Percentiles rank a stretch among this genome's conserved stretches.
phyloP scores from a whole-genome alignment of 73 alveolate genomes.

The Symbiodinium pilosum region DNA sequence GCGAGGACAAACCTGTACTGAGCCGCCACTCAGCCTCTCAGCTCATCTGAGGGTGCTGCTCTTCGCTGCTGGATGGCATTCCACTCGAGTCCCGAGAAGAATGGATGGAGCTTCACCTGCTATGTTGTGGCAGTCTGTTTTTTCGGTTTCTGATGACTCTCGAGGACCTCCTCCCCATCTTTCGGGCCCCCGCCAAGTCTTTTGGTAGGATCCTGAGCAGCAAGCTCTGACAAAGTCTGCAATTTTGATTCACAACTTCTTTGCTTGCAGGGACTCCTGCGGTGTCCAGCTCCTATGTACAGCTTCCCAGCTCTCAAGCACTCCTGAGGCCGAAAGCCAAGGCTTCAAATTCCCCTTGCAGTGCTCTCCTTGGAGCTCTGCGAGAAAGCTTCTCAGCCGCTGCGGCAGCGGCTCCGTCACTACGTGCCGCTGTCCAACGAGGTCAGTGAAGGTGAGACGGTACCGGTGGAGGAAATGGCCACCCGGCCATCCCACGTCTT shows the following conservation, averaged over 20 bases:
- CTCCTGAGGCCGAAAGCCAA: conserved; percentile 14
- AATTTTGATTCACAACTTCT: neutral
- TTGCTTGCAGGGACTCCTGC: neutral
- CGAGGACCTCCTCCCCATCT: conserved; percentile 73
- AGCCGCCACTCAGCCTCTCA: neutral
- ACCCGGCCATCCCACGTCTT: neutral
- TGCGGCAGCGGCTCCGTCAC: conserved; percentile 22
- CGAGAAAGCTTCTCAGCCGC: neutral
- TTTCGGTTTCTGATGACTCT: neutral
- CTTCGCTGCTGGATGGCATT: conserved; percentile 94
- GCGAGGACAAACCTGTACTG: neutral
- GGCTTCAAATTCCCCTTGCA: conserved; percentile 35
- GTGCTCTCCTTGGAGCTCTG: neutral
- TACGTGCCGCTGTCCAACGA: neutral
- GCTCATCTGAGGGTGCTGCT: neutral
- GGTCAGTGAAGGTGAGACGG: conserved; percentile 42
- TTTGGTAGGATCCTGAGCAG: conserved; percentile 75
- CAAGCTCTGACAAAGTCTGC: neutral
- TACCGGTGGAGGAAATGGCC: conserved; percentile 52
- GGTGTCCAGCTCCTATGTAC: neutral
- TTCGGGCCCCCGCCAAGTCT: conserved; percentile 81
- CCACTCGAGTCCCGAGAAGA: conserved; percentile 95
- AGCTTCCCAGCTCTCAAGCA: conserved; percentile 29
- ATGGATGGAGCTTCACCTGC: conserved; percentile 96
- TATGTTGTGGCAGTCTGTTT: neutral